Evolutionary conservation across 108 stramenopile species (phyloP), one percentile per base, ranked within the genome.

Genomic region (Discostella stelligeroides): DNA sequence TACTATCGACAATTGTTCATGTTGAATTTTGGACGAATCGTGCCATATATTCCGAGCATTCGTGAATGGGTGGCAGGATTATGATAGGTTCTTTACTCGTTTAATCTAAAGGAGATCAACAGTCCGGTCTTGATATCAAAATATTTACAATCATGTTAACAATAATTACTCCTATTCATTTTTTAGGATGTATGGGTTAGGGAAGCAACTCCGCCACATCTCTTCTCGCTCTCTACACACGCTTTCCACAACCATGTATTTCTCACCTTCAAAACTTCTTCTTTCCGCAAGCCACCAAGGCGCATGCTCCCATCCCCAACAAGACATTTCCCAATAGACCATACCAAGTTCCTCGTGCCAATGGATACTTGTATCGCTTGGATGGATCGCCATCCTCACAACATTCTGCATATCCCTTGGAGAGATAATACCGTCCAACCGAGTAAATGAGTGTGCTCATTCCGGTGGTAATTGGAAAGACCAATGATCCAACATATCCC

Each of bases 1-100:
- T 95, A 92, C 53, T 95, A 87, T 66, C 64, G 74, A 46, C 89
- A 90, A 42, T 68, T 95, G 21, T 95, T 92, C 67, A 89, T 91
- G 57, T 63, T 92, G 29, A 95, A 95, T 81, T 88, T 89, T 48
- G 81, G 86, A 12, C 78, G 89, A 4, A 75, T 95, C 2, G 66
- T 95, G 0, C 93, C 93, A 14, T 73, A 70, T 40, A 80, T 79
- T 58, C 82, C 82, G 1, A 77, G 66, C 60, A 21, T 80, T 39
- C 30, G 61, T 46, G 79, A 80, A 14, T 80, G 79, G 79, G 68
- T 80, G 7, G 57, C 68, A 15, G 60, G 40, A 39, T 69, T 80
- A 56, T 80, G 15, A 64, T 1, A 34, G 0, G 30, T 13, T 17
- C 0, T 23, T 20, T 1, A 25, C 24, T 27, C n/a, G n/a, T n/a